Evolutionary conservation across 2,329 filamentous ascomycete species (phyloP).

Genomic region (Penicillium sp.): DNA sequence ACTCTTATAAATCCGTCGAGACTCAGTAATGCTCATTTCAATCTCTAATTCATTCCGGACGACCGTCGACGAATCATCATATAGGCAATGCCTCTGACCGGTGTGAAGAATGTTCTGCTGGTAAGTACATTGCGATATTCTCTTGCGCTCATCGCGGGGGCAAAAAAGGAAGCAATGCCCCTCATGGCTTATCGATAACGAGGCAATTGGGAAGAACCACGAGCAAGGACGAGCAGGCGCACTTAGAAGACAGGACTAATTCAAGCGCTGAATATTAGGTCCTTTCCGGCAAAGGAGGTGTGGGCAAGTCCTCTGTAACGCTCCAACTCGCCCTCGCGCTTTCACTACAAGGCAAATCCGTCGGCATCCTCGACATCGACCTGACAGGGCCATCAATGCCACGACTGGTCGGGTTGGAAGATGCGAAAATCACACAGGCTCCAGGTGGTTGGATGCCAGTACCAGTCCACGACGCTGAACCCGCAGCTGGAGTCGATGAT

Average conservation of each 20-base stretch:
- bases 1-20: slow-evolving; percentile 9
- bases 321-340: slow-evolving; percentile 91
- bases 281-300: slow-evolving; percentile 94
- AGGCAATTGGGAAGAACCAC: slow-evolving; percentile 1
- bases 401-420: slow-evolving; percentile 85
- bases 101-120: slow-evolving; percentile 44
- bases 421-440: slow-evolving; percentile 83
- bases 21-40: slow-evolving; percentile 1
- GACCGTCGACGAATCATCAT: not conserved
- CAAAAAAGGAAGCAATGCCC: slow-evolving; percentile 18
- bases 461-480: slow-evolving; percentile 64
- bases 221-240: not conserved
- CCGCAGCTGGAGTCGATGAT: slow-evolving; percentile 12
- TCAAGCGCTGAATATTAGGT: slow-evolving; percentile 45
- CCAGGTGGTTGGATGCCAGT: slow-evolving; percentile 92
- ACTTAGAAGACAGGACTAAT: not conserved
- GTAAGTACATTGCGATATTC: slow-evolving; percentile 25
- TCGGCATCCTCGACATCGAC: slow-evolving; percentile 94
- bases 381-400: slow-evolving; percentile 95
- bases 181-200: slow-evolving; percentile 42
- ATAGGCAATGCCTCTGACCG: slow-evolving; percentile 40
- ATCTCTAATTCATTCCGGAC: slow-evolving; percentile 1
- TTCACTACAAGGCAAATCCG: slow-evolving; percentile 76
- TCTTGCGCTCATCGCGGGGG: not conserved
- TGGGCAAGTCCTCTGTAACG: slow-evolving; percentile 97